Evolutionary conservation across 169 alveolate genomes (phyloP), one percentile per base, ranked within the genome.

Genomic region (Eimeria praecox): DNA sequence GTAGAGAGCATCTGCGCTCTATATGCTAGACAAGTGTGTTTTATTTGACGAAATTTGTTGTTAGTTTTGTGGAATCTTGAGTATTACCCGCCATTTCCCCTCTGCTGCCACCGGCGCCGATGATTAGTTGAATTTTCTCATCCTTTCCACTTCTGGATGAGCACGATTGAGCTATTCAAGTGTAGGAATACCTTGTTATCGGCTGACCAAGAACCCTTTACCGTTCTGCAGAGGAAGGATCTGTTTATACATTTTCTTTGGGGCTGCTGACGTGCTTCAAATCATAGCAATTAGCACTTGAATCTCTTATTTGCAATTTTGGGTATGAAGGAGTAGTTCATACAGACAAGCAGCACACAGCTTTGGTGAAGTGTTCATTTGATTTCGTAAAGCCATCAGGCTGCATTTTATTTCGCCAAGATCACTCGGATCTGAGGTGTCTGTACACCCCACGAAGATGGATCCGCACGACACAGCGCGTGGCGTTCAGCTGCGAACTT

Each of bases 381-480:
- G 4, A 22, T 64, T 64, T 8, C 6, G 22, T 64, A n/a, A 1
- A 59, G 30, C 22, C 69, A 22, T 59, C 69, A 27, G 35, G 6
- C n/a, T 64, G 18, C 42, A 3, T 5, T n/a, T n/a, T 64, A 6
- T 64, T 18, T 64, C 16, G 40, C 3, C 75, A 27, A n/a, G n/a
- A n/a, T n/a, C n/a, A 27, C 75, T 64, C 75, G 35, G 40, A 2
- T 22, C n/a, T 64, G 75, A 64, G 75, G 22, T 64, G 75, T 6
- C 40, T 64, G 75, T 64, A 64, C 75, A 64, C 35, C 40, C 8
- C 40, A 20, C 75, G 35, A 20, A 6, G 40, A 83, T 83, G 91
- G 75, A 83, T 10, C 91, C 77, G 6, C 54, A 54, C 49, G 91
- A 83, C 91, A 83, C 35, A 46, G 77, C 91, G n/a, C 71, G 49